Percentiles rank a stretch among this genome's conserved stretches.
Evolutionary conservation across 2,329 filamentous ascomycete genomes (phyloP).

Genomic region (Colletotrichum plurivorum): DNA sequence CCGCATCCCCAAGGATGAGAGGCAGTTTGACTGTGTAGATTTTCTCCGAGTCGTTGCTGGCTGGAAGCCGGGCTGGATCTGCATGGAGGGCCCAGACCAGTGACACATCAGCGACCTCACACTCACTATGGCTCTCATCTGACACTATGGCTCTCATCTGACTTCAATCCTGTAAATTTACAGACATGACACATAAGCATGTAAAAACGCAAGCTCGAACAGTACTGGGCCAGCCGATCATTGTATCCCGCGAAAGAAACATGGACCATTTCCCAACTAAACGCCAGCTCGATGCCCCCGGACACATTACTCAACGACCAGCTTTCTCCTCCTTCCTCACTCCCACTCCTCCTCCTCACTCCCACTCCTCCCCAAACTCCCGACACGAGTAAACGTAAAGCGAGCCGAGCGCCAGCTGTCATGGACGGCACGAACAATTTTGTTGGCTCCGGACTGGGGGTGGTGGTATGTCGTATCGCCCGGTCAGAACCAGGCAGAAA

Average conservation of each 20-base stretch:
- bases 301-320: constrained; percentile 7
- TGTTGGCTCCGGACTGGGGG: neutral
- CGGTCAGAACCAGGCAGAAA: constrained; percentile 6
- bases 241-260: constrained; percentile 19
- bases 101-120: neutral
- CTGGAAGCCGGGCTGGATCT: no score
- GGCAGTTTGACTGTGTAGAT: no score
- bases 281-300: constrained; percentile 35
- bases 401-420: constrained; percentile 4
- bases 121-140: neutral
- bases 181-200: constrained; percentile 32
- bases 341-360: no score
- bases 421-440: constrained; percentile 3
- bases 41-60: no score
- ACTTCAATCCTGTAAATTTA: constrained; percentile 23
- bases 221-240: constrained; percentile 33
- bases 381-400: constrained; percentile 2
- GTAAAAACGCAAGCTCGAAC: constrained; percentile 25
- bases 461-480: constrained; percentile 14
- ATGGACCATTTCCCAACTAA: constrained; percentile 26
- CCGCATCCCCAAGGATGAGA: no score
- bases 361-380: neutral
- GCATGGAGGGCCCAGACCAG: no score
- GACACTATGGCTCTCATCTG: no score
- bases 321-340: neutral